These are phyloP conservation scores for Parathielavia hyrcaniae DNA, from an alignment of 495 filamentous ascomycete species.

Conservation along the genomic window DNA sequence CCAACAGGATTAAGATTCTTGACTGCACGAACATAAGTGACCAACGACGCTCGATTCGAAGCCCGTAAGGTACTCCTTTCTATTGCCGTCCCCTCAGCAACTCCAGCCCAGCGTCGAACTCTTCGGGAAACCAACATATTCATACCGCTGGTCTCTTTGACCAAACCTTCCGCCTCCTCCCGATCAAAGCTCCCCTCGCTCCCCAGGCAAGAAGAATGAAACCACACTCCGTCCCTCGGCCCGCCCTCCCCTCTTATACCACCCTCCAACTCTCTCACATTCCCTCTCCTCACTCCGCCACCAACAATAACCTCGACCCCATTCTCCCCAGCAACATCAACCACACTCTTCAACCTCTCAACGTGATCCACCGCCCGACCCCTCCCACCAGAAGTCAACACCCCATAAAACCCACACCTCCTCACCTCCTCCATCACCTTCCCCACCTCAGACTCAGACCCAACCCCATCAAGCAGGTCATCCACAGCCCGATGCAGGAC, in stretches of 20 bases:
- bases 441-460: constrained; percentile 3
- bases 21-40: too few relatives aligned
- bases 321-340: constrained; percentile 13
- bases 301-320: constrained; percentile 38
- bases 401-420: constrained; percentile 32
- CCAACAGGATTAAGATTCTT: too few relatives aligned
- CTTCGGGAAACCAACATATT: too few relatives aligned
- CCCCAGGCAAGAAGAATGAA: constrained; percentile 35
- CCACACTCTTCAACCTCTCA: constrained; percentile 25
- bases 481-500: constrained; percentile 43
- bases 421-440: constrained; percentile 26
- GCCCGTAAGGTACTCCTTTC: neutral
- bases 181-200: constrained; percentile 13
- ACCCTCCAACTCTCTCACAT: constrained; percentile 23
- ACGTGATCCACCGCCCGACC: constrained; percentile 32
- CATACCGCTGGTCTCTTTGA: neutral
- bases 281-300: constrained; percentile 36
- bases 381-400: constrained; percentile 40
- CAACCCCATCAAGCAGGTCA: constrained; percentile 24
- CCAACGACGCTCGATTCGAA: too few relatives aligned
- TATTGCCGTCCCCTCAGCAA: neutral
- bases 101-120: neutral
- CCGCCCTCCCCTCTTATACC: neutral
- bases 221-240: constrained; percentile 19
- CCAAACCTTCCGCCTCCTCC: constrained; percentile 12